Base-by-base conservation (phyloP, 2,329 filamentous ascomycete genomes). In the Cyphellophora attinorum region DNA sequence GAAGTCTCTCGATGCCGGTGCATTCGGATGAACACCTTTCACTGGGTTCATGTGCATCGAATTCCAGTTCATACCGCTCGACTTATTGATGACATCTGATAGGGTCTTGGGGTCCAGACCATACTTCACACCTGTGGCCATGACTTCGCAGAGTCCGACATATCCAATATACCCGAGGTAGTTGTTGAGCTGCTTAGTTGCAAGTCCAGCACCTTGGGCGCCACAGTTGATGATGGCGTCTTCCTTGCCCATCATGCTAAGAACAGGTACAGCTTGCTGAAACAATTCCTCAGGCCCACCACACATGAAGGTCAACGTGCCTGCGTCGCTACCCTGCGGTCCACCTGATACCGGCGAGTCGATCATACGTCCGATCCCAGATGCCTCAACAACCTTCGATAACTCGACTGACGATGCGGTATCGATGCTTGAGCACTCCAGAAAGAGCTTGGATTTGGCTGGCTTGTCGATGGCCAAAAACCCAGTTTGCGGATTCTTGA, bases 381-480 rank as follows among this genome's bases (percentile, higher is more conserved):
- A 35, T 13, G n/a, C 23, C 6, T 31, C 30, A 23, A 43, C 37
- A 6, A 44, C 30, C 28, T 62, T 63, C 13, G 55, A 43, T n/a
- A 72, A 59, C 4, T 53, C 51, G 15, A 68, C 55, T 19, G 60
- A 68, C 2, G 65, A 70, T 5, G 59, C 61, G 0, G 64, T 67
- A 44, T 72, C 69, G 48, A 73, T 72, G 5, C 69, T 72, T 1
- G 67, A 70, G 49, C 66, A 70, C 49, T 74, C 69, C 19, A 47
- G 40, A 40, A 72, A 61, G 27, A 72, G 53, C 13, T 70, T 53
- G 8, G 21, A n/a, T n/a, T 8, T 25, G 8, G 8, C 21, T 8
- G 21, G 21, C 38, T 68, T 68, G 27, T 52, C 53, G 5, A 33
- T 33, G 15, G 34, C 21, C n/a, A 45, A 23, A 14, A 69, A 54